Evolutionary conservation across 2,329 filamentous ascomycete species (phyloP), one percentile per base, ranked within the genome.

Genomic region (Fusarium sp.): DNA sequence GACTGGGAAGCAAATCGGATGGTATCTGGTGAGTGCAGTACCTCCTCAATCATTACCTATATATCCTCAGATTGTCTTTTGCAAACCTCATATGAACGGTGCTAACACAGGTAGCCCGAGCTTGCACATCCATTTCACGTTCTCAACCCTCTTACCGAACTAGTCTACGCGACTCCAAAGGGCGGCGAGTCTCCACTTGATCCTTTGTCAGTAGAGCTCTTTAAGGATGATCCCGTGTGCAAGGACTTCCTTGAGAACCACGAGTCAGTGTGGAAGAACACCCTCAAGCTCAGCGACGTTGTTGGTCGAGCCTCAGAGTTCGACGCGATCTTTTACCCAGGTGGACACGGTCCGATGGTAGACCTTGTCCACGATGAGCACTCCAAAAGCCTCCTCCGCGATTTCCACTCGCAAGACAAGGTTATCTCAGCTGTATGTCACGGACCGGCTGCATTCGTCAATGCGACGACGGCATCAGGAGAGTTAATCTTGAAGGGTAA

Each of bases 41-140:
- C 7, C 1, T 6, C 5, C 11, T 11, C 9, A 6, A 16, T 19
- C 2, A 11, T 21, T 5, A 7, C 4, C 4, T n/a, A 6, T 1
- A 23, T 11, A 44, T 2, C 12, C 12, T 10, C 9, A 25, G 10
- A 9, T 16, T n/a, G 7, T 18, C 7, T 15, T 11, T 0, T 12
- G 1, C 2, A 7, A 4, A 0, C 10, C 3, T 25, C 4, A 4
- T 6, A 3, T 6, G 10, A 41, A 0, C 7, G 6, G 9, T 33
- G 5, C 18, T 60, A n/a, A 60, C 1, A 33, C 8, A 1, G 2
- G 0, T 12, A 60, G 58, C 58, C 58, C 10, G 58, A 60, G 16
- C 48, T 60, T 56, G 38, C 58, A 12, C 58, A 60, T 4, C 58
- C 58, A 16, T 61, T 44, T 10, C 38, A 45, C 5, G 21, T 61